Evolutionary conservation across 2,329 filamentous ascomycete species (phyloP).

Genomic region (Daldinia sp.): DNA sequence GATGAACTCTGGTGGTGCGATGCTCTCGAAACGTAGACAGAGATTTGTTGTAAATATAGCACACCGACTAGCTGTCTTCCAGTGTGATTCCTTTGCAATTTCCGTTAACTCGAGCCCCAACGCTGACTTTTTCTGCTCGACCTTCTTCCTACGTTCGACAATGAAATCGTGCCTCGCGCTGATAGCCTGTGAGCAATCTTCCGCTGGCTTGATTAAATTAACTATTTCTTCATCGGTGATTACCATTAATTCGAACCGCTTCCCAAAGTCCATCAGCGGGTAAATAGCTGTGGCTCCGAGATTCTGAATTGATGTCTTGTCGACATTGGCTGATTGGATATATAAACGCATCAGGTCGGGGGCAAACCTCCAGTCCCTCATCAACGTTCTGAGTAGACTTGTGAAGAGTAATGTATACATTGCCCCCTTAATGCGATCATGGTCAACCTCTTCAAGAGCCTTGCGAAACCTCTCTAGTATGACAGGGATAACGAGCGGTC

Average conservation of each 20-base stretch:
- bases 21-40: constrained; percentile 88
- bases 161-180: constrained; percentile 79
- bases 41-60: constrained; percentile 91
- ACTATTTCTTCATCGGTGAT: constrained; percentile 80
- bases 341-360: constrained; percentile 91
- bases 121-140: constrained; percentile 85
- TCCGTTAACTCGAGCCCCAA: constrained; percentile 86
- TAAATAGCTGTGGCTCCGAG: constrained; percentile 85
- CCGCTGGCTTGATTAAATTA: constrained; percentile 75
- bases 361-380: constrained; percentile 94
- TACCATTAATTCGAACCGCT: constrained; percentile 86
- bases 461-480: constrained; percentile 82
- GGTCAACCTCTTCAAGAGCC: constrained; percentile 83
- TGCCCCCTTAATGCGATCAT: constrained; percentile 92
- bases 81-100: constrained; percentile 83
- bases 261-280: constrained; percentile 91
- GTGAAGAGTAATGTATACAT: constrained; percentile 93
- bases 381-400: constrained; percentile 86
- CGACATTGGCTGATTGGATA: constrained; percentile 88
- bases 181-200: constrained; percentile 73
- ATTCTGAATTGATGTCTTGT: constrained; percentile 94
- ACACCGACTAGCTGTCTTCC: constrained; percentile 94
- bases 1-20: constrained; percentile 85
- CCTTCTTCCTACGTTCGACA: constrained; percentile 76
- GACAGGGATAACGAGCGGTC: constrained; percentile 89